Evolutionary conservation across 2,329 filamentous ascomycete species (phyloP).

Genomic region (Chaetomiaceae sp.): DNA sequence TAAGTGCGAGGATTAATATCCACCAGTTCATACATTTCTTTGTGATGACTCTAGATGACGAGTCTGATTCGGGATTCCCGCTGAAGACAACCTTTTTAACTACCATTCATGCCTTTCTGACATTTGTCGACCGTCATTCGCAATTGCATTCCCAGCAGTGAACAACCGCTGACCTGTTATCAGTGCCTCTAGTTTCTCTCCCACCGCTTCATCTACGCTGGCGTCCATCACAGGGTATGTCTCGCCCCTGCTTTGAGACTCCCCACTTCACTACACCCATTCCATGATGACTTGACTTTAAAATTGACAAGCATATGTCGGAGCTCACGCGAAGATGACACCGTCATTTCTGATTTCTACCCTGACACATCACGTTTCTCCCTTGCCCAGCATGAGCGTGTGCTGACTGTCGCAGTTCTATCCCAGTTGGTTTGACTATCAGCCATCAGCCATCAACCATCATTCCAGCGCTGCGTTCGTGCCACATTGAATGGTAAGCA

Average conservation of each 20-base stretch:
- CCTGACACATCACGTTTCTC: constrained; percentile 26
- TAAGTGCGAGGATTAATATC: constrained; percentile 16
- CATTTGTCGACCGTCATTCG: constrained; percentile 15
- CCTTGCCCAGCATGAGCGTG: neutral
- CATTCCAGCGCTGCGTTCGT: too few species aligned
- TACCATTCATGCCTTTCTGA: constrained; percentile 70
- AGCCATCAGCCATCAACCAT: too few species aligned
- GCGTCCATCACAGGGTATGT: constrained; percentile 14
- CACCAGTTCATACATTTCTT: constrained; percentile 21
- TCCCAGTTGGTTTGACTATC: neutral
- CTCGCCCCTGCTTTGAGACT: constrained; percentile 24
- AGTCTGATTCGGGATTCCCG: constrained; percentile 70
- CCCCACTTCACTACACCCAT: constrained; percentile 22
- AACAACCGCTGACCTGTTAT: constrained; percentile 17
- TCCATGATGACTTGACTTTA: constrained; percentile 77
- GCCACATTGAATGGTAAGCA: constrained; percentile 24
- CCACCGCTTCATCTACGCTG: too few species aligned
- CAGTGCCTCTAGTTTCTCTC: neutral
- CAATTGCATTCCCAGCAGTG: constrained; percentile 2
- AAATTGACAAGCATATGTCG: constrained; percentile 97
- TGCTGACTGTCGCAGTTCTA: constrained; percentile 22
- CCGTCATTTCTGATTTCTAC: constrained; percentile 39
- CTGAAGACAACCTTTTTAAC: constrained; percentile 63
- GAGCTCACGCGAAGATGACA: constrained; percentile 60
- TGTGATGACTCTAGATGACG: constrained; percentile 65